These are phyloP conservation scores for Macrophomina phaseolina DNA, from an alignment of 2,329 filamentous ascomycete species.

Conservation along the genomic window DNA sequence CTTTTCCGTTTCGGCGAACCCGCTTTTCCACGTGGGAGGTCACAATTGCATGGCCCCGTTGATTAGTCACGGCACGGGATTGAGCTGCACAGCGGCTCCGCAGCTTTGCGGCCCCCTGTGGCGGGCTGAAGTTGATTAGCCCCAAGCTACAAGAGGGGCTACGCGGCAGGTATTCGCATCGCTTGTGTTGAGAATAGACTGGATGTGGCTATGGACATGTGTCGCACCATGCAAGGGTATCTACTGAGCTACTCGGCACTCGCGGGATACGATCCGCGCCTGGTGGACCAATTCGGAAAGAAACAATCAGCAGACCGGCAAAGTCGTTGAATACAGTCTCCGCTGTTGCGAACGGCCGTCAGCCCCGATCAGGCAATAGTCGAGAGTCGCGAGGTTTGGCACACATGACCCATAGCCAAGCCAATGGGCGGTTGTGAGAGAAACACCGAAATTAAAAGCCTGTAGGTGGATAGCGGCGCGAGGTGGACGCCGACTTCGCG, in stretches of 20 bases:
- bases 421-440: background rate
- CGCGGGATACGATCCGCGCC: background rate
- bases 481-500: too few relatives aligned
- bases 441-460: too few relatives aligned
- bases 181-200: background rate
- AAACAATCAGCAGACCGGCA: background rate
- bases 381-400: background rate
- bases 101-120: background rate
- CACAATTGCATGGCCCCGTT: background rate
- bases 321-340: background rate
- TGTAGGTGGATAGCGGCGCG: too few relatives aligned
- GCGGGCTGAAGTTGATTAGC: background rate
- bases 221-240: background rate
- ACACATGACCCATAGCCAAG: background rate
- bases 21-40: too few relatives aligned
- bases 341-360: too few relatives aligned
- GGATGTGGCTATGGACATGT: background rate
- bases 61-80: too few relatives aligned
- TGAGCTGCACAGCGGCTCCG: too few relatives aligned
- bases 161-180: background rate
- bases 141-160: background rate
- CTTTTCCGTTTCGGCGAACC: too few relatives aligned
- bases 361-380: background rate
- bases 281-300: background rate
- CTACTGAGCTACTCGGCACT: background rate